Conservation (phyloP, 768 basidiomycete genomes). For the Panus rudis region DNA sequence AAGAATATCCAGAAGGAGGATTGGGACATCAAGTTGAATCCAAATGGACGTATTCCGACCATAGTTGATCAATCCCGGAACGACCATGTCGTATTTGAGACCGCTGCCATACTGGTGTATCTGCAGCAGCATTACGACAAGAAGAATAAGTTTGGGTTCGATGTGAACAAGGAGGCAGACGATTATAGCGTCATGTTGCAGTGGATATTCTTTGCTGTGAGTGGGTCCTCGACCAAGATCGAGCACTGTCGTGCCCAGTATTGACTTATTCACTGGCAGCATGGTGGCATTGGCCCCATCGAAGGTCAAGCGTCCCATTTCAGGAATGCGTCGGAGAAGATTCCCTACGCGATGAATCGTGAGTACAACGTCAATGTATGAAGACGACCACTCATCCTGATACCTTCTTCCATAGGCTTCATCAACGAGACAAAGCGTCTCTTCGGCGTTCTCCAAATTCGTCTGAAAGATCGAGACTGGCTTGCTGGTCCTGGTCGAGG, state of each 20-base stretch:
- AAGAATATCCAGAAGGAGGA: slow-evolving; percentile 74
- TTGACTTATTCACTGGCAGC: too few species aligned
- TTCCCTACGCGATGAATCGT: slow-evolving; percentile 62
- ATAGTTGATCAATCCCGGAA: slow-evolving; percentile 57
- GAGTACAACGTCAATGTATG: slow-evolving; percentile 18
- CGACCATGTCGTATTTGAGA: slow-evolving; percentile 64
- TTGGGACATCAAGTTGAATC: slow-evolving; percentile 73
- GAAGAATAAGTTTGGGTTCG: slow-evolving; percentile 58
- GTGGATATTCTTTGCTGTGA: slow-evolving; percentile 68
- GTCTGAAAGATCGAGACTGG: slow-evolving; percentile 67
- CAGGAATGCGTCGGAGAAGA: slow-evolving; percentile 7
- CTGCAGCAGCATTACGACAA: slow-evolving; percentile 75
- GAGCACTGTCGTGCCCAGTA: too few species aligned
- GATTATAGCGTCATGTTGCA: slow-evolving; percentile 68
- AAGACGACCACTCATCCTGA: too few species aligned
- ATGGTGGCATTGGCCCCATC: slow-evolving; percentile 60
- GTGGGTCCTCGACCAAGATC: too few species aligned
- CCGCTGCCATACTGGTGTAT: slow-evolving; percentile 76
- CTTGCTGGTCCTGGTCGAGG: slow-evolving; percentile 72
- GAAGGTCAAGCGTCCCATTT: slow-evolving; percentile 52
- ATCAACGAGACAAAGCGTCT: slow-evolving; percentile 75
- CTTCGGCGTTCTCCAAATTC: slow-evolving; percentile 76
- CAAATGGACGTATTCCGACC: slow-evolving; percentile 52
- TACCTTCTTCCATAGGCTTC: too few species aligned
- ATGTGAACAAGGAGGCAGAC: slow-evolving; percentile 40